Evolutionary conservation across 306 rosid species (phyloP).

Genomic region (Geum urbanum): DNA sequence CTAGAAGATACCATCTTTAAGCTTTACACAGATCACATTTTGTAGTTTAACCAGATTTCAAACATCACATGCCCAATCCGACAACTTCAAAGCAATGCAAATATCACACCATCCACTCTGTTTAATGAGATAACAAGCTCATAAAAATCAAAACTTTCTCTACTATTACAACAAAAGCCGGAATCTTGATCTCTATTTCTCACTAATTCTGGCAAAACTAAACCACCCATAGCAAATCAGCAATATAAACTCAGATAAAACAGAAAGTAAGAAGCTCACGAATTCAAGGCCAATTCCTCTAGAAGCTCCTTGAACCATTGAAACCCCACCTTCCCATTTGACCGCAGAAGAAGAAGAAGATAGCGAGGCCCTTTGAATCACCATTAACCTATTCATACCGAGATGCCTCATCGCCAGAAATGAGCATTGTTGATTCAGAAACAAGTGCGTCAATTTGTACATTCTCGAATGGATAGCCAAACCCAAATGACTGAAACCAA

Average conservation of each 20-base stretch:
- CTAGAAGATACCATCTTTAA: background rate
- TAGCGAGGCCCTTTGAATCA: slow-evolving; percentile 17
- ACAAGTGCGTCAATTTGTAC: slow-evolving; percentile 4
- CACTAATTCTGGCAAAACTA: slow-evolving; percentile 2
- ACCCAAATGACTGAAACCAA: background rate
- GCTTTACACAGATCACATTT: background rate
- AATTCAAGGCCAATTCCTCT: slow-evolving; percentile 56
- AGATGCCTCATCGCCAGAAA: slow-evolving; percentile 19
- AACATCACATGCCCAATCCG: background rate
- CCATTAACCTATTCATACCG: slow-evolving; percentile 7
- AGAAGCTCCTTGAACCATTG: slow-evolving; percentile 52
- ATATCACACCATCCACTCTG: background rate
- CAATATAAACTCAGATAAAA: background rate
- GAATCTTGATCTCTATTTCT: background rate
- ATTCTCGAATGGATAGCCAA: background rate
- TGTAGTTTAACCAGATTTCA: too few relatives aligned
- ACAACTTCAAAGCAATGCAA: background rate
- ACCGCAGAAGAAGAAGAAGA: slow-evolving; percentile 29
- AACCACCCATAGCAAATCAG: slow-evolving; percentile 2
- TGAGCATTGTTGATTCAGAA: slow-evolving; percentile 23
- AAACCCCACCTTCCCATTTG: slow-evolving; percentile 52
- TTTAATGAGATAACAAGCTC: background rate
- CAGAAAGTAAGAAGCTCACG: slow-evolving; percentile 29
- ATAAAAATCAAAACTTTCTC: background rate
- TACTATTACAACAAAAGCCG: background rate